A percentile compares a stretch with the other conserved stretches of the same genome.
Evolutionary conservation across 805 yeast species (phyloP).

Genomic region (Wickerhamomyces pijperi): DNA sequence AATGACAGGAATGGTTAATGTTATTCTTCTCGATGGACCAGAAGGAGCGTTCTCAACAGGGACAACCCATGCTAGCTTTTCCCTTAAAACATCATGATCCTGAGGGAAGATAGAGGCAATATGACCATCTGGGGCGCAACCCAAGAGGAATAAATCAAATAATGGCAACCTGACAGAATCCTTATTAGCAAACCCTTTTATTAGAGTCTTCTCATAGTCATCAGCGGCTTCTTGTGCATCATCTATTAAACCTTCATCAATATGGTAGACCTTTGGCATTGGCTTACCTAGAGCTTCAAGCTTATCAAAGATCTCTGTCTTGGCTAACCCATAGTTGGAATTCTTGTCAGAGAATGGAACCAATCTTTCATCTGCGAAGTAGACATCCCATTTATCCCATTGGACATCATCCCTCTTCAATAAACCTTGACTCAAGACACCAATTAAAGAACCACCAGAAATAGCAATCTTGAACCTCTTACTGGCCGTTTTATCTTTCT

Average conservation of each 20-base stretch:
- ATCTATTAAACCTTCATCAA: slow-evolving; percentile 61
- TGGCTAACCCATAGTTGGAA: slow-evolving; percentile 85
- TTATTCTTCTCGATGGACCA: slow-evolving; percentile 78
- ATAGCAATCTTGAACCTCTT: slow-evolving; percentile 81
- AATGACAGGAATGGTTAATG: slow-evolving; percentile 87
- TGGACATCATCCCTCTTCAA: slow-evolving; percentile 63
- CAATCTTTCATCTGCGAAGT: slow-evolving; percentile 91
- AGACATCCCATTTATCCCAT: slow-evolving; percentile 93
- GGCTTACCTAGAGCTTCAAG: slow-evolving; percentile 27
- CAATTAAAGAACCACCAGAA: slow-evolving; percentile 86
- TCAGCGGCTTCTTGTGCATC: slow-evolving; percentile 94
- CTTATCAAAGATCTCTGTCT: slow-evolving; percentile 67
- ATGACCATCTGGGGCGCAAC: slow-evolving; percentile 99
- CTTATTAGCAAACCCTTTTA: slow-evolving; percentile 87
- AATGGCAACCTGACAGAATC: slow-evolving; percentile 93
- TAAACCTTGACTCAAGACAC: slow-evolving; percentile 79
- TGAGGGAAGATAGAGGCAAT: slow-evolving; percentile 94
- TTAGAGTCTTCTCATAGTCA: slow-evolving; percentile 74
- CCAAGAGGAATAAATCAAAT: slow-evolving; percentile 83
- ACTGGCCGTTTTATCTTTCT: slow-evolving; percentile 25
- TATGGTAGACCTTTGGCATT: slow-evolving; percentile 69
- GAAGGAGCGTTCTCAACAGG: slow-evolving; percentile 88
- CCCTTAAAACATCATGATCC: slow-evolving; percentile 73
- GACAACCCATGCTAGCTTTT: slow-evolving; percentile 87
- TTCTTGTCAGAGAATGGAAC: slow-evolving; percentile 79